A percentile compares a stretch with the other conserved stretches of the same genome.
phyloP scores from a whole-genome alignment of 2,329 filamentous ascomycete genomes.

The Paecilomyces fulvus region DNA sequence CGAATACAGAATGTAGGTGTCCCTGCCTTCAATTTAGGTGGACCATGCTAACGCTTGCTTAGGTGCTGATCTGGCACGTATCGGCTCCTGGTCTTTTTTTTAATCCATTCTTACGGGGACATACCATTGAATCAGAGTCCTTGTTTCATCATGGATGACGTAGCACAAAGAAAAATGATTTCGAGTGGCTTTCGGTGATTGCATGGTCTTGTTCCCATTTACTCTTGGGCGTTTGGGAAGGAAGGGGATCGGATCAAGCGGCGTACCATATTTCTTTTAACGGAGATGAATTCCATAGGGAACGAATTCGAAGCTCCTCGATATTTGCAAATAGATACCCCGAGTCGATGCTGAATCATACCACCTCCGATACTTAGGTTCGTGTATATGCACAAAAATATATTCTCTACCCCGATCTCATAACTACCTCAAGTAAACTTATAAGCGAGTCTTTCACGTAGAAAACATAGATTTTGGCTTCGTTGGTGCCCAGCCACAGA shows the following conservation, averaged over 20 bases:
- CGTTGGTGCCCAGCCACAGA: not conserved
- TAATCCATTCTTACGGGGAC: not conserved
- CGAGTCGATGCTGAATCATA: constrained; percentile 42
- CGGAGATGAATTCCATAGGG: constrained; percentile 26
- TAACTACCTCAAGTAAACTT: not conserved
- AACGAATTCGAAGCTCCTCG: constrained; percentile 38
- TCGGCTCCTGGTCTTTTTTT: constrained; percentile 3
- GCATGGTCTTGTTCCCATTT: constrained; percentile 11
- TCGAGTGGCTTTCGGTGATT: constrained; percentile 18
- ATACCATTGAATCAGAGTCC: not conserved
- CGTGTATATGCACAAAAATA: constrained; percentile 4
- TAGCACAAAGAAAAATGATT: constrained; percentile 21
- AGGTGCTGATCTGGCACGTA: constrained; percentile 20
- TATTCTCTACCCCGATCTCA: not conserved
- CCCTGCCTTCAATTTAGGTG: not conserved
- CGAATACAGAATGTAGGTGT: constrained; percentile 62
- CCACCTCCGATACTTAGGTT: constrained; percentile 26
- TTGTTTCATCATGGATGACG: not conserved
- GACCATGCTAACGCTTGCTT: constrained; percentile 15
- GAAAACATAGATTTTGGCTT: not conserved
- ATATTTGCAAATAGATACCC: constrained; percentile 40
- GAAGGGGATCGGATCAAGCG: constrained; percentile 32
- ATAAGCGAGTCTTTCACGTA: not conserved
- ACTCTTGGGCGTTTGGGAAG: constrained; percentile 27
- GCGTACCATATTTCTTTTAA: constrained; percentile 17